These are phyloP conservation scores for Globisporangium polare DNA, from an alignment of 352 stramenopile genomes.

Conservation along the genomic window DNA sequence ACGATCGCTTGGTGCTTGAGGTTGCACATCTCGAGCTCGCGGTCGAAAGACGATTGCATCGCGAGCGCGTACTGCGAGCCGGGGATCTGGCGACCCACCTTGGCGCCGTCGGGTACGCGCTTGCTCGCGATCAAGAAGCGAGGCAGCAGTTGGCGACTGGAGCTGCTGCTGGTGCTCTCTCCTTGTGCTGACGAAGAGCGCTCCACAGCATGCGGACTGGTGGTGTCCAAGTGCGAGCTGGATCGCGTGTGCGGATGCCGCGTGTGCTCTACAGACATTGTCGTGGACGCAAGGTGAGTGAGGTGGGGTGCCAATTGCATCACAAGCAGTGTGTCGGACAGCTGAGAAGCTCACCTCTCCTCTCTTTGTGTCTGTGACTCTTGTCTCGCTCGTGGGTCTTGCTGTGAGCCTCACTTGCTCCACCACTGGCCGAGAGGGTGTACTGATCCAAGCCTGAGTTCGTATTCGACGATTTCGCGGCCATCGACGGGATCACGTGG, in stretches of 20 bases:
- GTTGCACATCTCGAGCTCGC: conserved; percentile 22
- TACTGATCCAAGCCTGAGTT: not conserved
- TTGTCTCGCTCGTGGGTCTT: not conserved
- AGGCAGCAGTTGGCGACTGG: conserved; percentile 30
- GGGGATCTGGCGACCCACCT: conserved; percentile 12
- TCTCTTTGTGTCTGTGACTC: conserved; percentile 1
- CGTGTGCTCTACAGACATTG: conserved; percentile 3
- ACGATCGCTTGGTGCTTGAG: not conserved
- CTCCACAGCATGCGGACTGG: not conserved
- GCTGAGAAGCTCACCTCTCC: not conserved
- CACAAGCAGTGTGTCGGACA: not conserved
- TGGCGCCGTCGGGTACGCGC: conserved; percentile 14
- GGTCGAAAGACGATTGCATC: conserved; percentile 29
- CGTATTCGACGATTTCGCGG: not conserved
- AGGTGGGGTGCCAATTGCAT: not conserved
- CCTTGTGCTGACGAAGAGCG: conserved; percentile 1
- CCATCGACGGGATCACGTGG: not conserved
- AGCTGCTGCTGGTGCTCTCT: not conserved
- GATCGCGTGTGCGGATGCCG: conserved; percentile 2
- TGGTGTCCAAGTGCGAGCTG: not conserved
- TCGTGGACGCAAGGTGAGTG: not conserved
- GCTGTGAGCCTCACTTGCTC: not conserved
- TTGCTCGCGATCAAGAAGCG: conserved; percentile 43
- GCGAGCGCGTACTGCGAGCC: conserved; percentile 21
- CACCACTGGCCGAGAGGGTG: not conserved